A percentile compares a stretch with the other conserved stretches of the same genome.
Evolutionary conservation across 1,284 basidiomycete genomes (phyloP).

Genomic region (Leccinum ponderosum): DNA sequence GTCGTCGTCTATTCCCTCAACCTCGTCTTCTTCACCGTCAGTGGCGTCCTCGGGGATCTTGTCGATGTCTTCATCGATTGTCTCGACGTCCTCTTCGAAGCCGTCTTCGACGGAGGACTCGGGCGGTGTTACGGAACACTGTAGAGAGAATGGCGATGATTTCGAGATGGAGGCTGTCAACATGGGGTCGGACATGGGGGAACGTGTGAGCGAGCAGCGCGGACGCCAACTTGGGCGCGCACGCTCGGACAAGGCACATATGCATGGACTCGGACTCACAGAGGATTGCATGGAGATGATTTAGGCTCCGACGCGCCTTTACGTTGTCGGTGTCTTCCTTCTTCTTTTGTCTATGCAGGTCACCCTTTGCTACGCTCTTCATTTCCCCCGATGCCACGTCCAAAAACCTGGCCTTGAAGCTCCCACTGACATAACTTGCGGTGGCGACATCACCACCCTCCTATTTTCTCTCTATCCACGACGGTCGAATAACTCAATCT

Average conservation of each 20-base stretch:
- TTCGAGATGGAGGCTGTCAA: constrained; percentile 25
- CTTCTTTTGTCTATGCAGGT: constrained; percentile 4
- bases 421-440: not conserved
- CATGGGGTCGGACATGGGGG: not conserved
- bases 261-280: constrained; percentile 1
- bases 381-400: not conserved
- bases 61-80: constrained; percentile 18
- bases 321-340: not conserved
- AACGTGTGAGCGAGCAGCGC: constrained; percentile 11
- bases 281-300: constrained; percentile 21
- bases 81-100: constrained; percentile 9
- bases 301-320: not conserved
- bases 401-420: not conserved
- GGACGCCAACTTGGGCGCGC: constrained; percentile 20
- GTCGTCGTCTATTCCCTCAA: constrained; percentile 11
- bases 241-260: constrained; percentile 16
- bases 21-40: constrained; percentile 20
- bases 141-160: constrained; percentile 9
- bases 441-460: constrained; percentile 6
- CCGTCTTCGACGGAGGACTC: constrained; percentile 15
- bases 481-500: not conserved
- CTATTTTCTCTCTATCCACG: not conserved
- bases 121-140: not conserved
- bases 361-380: too few species aligned
- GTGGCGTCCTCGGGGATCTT: constrained; percentile 18